phyloP scores from a whole-genome alignment of 352 stramenopile species.

The Phytopythium chamaehyphon region DNA sequence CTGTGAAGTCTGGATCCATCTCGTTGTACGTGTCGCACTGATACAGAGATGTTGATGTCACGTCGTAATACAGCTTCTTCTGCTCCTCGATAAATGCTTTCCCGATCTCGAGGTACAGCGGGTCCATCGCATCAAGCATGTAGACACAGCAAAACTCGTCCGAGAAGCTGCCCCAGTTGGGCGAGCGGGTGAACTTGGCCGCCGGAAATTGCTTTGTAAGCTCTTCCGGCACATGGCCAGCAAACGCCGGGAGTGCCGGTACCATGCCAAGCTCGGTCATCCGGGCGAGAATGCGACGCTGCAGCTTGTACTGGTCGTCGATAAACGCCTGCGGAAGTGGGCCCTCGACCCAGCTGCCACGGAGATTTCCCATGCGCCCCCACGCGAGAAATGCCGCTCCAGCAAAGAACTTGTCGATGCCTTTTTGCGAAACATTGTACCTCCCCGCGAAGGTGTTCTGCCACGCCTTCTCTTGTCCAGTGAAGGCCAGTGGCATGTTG shows the following conservation, averaged over 20 bases:
- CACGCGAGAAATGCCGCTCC: conserved; percentile 86
- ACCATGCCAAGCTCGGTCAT: conserved; percentile 89
- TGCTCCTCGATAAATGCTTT: conserved; percentile 73
- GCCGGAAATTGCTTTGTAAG: conserved; percentile 64
- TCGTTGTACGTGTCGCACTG: conserved; percentile 85
- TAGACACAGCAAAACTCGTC: conserved; percentile 84
- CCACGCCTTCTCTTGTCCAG: conserved; percentile 88
- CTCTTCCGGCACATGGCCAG: conserved; percentile 84
- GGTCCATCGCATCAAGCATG: conserved; percentile 77
- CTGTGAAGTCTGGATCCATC: conserved; percentile 69
- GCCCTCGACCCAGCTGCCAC: conserved; percentile 80
- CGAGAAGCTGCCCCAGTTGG: conserved; percentile 76
- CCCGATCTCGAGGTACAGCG: conserved; percentile 80
- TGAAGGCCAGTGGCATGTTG: conserved; percentile 90
- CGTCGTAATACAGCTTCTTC: conserved; percentile 39
- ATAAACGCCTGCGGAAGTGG: conserved; percentile 84
- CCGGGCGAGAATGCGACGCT: conserved; percentile 76
- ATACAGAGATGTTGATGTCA: conserved; percentile 74
- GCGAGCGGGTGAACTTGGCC: conserved; percentile 75
- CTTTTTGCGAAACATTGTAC: conserved; percentile 73
- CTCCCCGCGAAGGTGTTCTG: conserved; percentile 77
- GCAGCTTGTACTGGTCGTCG: conserved; percentile 71
- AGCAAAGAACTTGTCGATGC: conserved; percentile 87
- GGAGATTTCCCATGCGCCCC: conserved; percentile 88
- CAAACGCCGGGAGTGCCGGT: conserved; percentile 88